These are phyloP conservation scores for Leptodontidium sp. DNA, from an alignment of 2,329 filamentous ascomycete species.

Conservation along the genomic window DNA sequence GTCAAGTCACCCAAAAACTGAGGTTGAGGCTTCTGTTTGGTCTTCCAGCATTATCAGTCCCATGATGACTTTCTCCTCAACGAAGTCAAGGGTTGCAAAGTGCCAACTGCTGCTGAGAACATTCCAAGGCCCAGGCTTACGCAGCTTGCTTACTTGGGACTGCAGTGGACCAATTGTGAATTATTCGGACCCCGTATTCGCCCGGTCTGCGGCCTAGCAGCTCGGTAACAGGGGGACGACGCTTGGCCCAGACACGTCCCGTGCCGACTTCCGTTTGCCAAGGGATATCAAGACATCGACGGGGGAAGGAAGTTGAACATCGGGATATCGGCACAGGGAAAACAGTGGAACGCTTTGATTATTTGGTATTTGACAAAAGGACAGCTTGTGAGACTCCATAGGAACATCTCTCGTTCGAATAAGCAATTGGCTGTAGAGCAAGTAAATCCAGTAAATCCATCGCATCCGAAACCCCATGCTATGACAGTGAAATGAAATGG, in stretches of 20 bases:
- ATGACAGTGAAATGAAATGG: not conserved
- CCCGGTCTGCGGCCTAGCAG: not conserved
- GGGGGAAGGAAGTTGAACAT: not conserved
- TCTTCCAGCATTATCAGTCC: no score
- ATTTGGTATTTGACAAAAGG: constrained; percentile 12
- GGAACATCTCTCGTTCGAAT: not conserved
- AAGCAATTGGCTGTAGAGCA: not conserved
- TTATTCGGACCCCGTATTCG: not conserved
- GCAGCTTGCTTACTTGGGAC: not conserved
- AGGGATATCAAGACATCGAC: not conserved
- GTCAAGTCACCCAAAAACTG: no score
- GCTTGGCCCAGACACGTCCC: constrained; percentile 9
- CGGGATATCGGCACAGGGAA: not conserved
- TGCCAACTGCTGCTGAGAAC: not conserved
- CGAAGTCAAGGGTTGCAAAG: not conserved
- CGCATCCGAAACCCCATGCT: constrained; percentile 8
- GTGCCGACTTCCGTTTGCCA: constrained; percentile 19
- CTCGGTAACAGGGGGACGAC: not conserved
- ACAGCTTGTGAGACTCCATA: not conserved
- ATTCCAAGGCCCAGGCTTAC: not conserved
- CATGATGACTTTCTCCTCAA: not conserved
- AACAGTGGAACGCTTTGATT: not conserved
- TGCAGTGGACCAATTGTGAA: not conserved
- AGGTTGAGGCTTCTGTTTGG: no score
- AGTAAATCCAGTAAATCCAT: constrained; percentile 8